Percentiles rank a stretch among this genome's conserved stretches.
These are phyloP conservation scores for Populus hybrid DNA, from an alignment of 441 rosid species.

Conservation along the genomic window DNA sequence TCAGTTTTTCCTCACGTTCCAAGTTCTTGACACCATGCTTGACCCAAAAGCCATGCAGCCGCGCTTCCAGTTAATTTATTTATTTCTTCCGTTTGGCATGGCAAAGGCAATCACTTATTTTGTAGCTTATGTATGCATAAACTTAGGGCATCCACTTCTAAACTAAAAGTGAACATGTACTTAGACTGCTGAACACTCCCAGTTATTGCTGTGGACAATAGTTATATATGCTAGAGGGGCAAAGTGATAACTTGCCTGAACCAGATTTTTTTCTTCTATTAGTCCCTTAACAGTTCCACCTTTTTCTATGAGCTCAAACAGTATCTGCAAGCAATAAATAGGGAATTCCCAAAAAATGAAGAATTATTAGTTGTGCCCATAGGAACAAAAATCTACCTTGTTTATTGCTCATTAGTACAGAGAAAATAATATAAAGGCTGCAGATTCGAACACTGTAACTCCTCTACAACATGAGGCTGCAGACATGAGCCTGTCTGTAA, in stretches of 20 bases:
- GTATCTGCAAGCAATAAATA: constrained; percentile 45
- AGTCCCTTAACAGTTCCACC: constrained; percentile 90
- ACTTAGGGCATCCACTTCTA: neutral
- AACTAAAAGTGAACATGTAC: neutral
- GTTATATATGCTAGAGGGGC: neutral
- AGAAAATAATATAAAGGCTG: neutral
- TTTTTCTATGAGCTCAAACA: constrained; percentile 79
- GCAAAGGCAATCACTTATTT: neutral
- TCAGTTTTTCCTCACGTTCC: neutral
- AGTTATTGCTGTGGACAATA: neutral
- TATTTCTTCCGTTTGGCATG: neutral
- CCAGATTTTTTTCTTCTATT: constrained; percentile 78
- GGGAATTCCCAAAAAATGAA: constrained; percentile 1
- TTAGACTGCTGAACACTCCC: neutral
- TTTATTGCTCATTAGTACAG: neutral
- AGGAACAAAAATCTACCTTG: neutral
- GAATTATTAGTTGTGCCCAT: neutral
- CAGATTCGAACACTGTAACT: neutral
- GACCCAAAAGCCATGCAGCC: neutral
- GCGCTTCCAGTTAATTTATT: neutral
- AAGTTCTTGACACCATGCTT: neutral
- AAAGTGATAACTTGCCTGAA: constrained; percentile 62
- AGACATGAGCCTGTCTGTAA: neutral
- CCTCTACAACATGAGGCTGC: neutral
- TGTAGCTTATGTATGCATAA: neutral